These are phyloP conservation scores for Colletotrichum tamarilloi DNA, from an alignment of 2,329 filamentous ascomycete species.

Conservation along the genomic window DNA sequence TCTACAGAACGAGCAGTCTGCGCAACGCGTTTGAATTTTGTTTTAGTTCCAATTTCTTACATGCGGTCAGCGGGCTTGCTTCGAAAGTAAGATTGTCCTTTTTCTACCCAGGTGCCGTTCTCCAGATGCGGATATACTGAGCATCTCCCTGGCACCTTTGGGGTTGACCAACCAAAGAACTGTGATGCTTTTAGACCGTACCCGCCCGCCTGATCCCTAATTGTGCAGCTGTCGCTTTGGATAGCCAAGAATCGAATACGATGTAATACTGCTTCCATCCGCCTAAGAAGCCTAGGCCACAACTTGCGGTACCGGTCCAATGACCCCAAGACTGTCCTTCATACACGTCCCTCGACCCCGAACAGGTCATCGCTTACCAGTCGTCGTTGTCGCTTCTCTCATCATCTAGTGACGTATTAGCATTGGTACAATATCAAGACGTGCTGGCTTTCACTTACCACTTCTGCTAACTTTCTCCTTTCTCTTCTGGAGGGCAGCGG, in stretches of 20 bases:
- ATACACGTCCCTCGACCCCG: not conserved
- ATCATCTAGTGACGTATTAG: constrained; percentile 68
- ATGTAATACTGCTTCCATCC: not conserved
- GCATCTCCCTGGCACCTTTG: not conserved
- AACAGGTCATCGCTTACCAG: constrained; percentile 57
- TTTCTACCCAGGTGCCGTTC: not conserved
- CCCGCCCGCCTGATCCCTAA: constrained; percentile 5
- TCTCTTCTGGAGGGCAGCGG: constrained; percentile 80
- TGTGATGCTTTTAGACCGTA: not conserved
- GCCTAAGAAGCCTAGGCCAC: not conserved
- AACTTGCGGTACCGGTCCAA: not conserved
- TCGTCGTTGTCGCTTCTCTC: constrained; percentile 80
- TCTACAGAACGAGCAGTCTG: not conserved
- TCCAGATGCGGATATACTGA: not conserved
- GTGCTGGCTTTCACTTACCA: constrained; percentile 71
- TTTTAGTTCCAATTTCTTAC: constrained; percentile 15
- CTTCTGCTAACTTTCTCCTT: constrained; percentile 96
- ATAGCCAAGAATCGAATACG: constrained; percentile 17
- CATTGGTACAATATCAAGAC: constrained; percentile 8
- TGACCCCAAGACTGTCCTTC: not conserved
- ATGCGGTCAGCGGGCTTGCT: not conserved
- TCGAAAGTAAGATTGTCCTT: not conserved
- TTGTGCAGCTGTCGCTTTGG: not conserved
- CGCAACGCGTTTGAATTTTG: not conserved
- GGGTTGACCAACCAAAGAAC: not conserved